Base-by-base conservation (phyloP, 83 land plant species). In the Picea mariana region DNA sequence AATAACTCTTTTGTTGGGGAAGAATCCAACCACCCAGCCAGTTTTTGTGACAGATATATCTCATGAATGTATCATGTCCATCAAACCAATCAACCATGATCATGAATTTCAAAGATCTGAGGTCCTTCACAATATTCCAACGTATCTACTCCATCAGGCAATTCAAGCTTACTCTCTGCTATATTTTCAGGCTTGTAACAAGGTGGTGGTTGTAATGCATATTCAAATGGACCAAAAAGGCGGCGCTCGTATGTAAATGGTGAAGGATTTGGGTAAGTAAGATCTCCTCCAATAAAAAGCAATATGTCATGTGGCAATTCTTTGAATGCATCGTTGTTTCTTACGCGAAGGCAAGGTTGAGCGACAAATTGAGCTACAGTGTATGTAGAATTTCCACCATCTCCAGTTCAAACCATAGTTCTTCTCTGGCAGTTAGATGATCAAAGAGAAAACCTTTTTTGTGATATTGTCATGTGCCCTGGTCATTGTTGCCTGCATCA, bases 21-120 rank as follows among this genome's bases (percentile, higher is more conserved):
- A 97, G 87, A 89, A 97, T 81, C 99, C 99, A 97, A 44, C 99
- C 99, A 73, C 99, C 99, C 80, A 97, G 87, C 99, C 99, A 97
- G 86, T 97, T 97, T 81, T 96, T 93, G 64, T 95, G 98, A 63
- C 99, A 97, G 80, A 97, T 92, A 80, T 95, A 97, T 81, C 99
- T 86, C 93, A 97, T 90, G 81, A 92, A 97, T 17, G 98, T 95
- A 62, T 97, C 88, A 17, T 95, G 93, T 59, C 99, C 99, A 27
- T 27, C 38, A 34, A 34, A 34, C 38, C 38, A 34, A 34, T 34
- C 38, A 34, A 34, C 38, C 38, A 34, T 34, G 38, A 34, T 34
- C 38, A 34, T 2, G 38, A 34, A 34, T 34, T 34, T 2, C 38
- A 34, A 34, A 34, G 38, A 34, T 34, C 38, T 34, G 38, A 34